Evolutionary conservation across 148 eudicot species (phyloP).

Genomic region (Vaccinium macrocarpon): DNA sequence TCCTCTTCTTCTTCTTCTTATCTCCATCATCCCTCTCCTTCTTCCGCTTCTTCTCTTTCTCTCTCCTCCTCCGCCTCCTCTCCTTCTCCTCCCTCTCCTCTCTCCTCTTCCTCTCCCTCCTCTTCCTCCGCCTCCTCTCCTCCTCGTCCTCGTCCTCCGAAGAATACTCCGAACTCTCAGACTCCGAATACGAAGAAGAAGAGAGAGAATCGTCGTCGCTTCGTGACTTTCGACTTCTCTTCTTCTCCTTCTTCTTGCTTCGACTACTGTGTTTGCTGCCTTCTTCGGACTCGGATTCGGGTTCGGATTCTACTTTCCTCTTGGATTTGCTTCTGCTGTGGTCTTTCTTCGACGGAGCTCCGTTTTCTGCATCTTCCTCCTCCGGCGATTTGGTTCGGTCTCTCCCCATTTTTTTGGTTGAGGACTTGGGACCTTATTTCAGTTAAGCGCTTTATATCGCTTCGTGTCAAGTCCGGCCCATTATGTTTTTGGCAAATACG

Average conservation of each 20-base stretch:
- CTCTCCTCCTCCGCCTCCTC: conserved; percentile 19
- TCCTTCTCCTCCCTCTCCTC: conserved; percentile 22
- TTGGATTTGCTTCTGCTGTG: conserved; percentile 29
- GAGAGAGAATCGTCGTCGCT: conserved; percentile 33
- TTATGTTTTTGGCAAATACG: no score
- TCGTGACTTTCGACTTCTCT: conserved; percentile 32
- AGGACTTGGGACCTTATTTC: neutral
- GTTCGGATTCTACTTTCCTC: conserved; percentile 19
- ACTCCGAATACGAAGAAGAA: conserved; percentile 28
- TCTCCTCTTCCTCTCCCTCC: conserved; percentile 16
- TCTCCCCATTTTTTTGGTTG: conserved; percentile 23
- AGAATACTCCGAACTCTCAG: conserved; percentile 39
- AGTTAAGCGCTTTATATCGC: neutral
- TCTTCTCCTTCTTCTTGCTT: conserved; percentile 24
- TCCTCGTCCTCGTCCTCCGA: conserved; percentile 31
- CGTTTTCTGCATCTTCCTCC: conserved; percentile 21
- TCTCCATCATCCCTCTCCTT: conserved; percentile 25
- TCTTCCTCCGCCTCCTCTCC: conserved; percentile 20
- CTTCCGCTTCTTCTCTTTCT: conserved; percentile 24
- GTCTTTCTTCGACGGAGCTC: conserved; percentile 20
- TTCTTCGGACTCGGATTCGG: conserved; percentile 36
- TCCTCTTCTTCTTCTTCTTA: conserved; percentile 25
- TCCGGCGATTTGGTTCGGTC: conserved; percentile 21
- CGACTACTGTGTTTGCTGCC: conserved; percentile 25
- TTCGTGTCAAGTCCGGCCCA: no score